Evolutionary conservation across 495 filamentous ascomycete species (phyloP).

Genomic region (Penicillium ochrochloron): DNA sequence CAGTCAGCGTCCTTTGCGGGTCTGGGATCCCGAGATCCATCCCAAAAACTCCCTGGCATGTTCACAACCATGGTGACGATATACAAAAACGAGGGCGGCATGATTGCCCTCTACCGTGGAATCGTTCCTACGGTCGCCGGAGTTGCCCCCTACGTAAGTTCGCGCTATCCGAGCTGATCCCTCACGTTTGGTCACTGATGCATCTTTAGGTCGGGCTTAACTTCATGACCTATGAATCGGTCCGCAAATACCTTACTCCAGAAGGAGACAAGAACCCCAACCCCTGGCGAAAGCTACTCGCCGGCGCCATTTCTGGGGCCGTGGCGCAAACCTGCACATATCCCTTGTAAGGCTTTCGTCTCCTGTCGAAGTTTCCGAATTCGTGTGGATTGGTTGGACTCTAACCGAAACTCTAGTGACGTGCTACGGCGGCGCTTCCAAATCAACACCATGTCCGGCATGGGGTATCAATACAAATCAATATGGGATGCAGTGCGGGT

Average conservation of each 20-base stretch:
- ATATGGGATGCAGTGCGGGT: slow-evolving; percentile 81
- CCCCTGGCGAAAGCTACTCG: slow-evolving; percentile 77
- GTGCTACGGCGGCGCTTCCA: slow-evolving; percentile 96
- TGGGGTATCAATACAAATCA: slow-evolving; percentile 92
- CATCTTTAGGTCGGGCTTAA: slow-evolving; percentile 81
- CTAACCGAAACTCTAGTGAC: slow-evolving; percentile 58
- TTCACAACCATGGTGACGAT: slow-evolving; percentile 80
- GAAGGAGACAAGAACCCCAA: slow-evolving; percentile 87
- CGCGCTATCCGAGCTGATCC: not conserved
- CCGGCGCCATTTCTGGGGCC: slow-evolving; percentile 91
- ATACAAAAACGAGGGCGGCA: slow-evolving; percentile 89
- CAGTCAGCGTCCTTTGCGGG: slow-evolving; percentile 91
- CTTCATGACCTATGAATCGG: slow-evolving; percentile 95
- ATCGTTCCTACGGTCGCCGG: slow-evolving; percentile 93
- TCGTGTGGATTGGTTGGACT: not conserved
- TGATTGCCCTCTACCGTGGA: slow-evolving; percentile 83
- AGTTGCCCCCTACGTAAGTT: slow-evolving; percentile 89
- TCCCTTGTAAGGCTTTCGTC: slow-evolving; percentile 77
- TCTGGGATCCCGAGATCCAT: slow-evolving; percentile 54
- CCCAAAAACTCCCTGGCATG: slow-evolving; percentile 86
- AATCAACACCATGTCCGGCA: slow-evolving; percentile 99
- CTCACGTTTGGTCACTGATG: slow-evolving; percentile 4
- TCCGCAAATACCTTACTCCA: slow-evolving; percentile 81
- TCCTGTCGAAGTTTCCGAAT: not conserved
- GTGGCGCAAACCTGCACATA: slow-evolving; percentile 98